Evolutionary conservation across 1,284 basidiomycete genomes (phyloP).

Genomic region (Wallemia ichthyophaga): DNA sequence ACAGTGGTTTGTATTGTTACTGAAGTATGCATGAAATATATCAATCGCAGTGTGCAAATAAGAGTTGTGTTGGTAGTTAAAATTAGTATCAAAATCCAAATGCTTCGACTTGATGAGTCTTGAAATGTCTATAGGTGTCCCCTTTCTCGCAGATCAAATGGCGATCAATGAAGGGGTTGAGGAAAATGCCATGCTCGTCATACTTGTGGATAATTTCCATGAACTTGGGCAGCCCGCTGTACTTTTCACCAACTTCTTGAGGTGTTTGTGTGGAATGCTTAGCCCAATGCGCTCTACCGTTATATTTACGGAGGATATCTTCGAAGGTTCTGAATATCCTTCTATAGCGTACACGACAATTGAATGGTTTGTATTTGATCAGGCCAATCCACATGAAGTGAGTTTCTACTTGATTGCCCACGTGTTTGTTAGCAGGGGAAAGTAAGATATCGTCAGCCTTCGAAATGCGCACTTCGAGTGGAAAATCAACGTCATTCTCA

Average conservation of each 20-base stretch:
- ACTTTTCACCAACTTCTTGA: constrained; percentile 31
- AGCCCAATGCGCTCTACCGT: constrained; percentile 85
- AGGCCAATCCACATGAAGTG: constrained; percentile 84
- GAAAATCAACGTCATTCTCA: constrained; percentile 56
- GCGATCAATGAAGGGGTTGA: constrained; percentile 22
- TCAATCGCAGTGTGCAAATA: too few relatives aligned
- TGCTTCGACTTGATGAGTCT: neutral
- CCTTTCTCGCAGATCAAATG: constrained; percentile 17
- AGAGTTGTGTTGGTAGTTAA: too few relatives aligned
- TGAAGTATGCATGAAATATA: neutral
- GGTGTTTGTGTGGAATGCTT: constrained; percentile 60
- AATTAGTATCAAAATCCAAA: neutral
- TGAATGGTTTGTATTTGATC: constrained; percentile 85
- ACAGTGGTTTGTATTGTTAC: neutral
- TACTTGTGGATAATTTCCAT: constrained; percentile 38
- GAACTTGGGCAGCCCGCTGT: constrained; percentile 33
- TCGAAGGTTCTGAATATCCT: constrained; percentile 54
- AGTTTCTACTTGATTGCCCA: constrained; percentile 27
- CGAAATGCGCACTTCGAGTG: constrained; percentile 74
- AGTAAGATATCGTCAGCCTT: constrained; percentile 76
- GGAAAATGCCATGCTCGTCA: constrained; percentile 51
- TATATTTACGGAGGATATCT: constrained; percentile 34
- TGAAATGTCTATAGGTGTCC: constrained; percentile 1
- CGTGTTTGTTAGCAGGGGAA: constrained; percentile 25
- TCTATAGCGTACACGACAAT: constrained; percentile 57